Evolutionary conservation across 352 stramenopile genomes (phyloP).

Genomic region (Hyaloperonospora arabidopsidis): DNA sequence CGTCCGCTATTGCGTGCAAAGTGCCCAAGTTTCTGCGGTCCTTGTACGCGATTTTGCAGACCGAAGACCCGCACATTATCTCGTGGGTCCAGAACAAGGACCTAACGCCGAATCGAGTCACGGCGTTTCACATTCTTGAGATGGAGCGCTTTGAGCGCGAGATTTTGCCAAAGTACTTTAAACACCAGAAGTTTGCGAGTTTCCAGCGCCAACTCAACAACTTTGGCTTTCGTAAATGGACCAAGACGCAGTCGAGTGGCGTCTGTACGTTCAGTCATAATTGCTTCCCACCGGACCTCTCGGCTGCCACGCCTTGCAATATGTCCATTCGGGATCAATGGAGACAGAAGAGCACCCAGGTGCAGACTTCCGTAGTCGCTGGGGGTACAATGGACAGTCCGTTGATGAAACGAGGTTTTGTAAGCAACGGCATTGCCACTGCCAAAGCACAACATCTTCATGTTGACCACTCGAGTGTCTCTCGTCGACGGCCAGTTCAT

Average conservation of each 20-base stretch:
- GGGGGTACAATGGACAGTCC: constrained; percentile 1
- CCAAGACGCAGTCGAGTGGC: constrained; percentile 67
- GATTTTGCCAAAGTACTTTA: constrained; percentile 90
- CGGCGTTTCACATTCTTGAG: constrained; percentile 73
- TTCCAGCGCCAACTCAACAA: constrained; percentile 91
- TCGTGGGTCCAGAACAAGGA: constrained; percentile 65
- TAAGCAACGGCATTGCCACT: constrained; percentile 46
- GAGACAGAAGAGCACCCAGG: constrained; percentile 56
- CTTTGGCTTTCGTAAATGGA: constrained; percentile 88
- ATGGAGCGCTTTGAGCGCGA: constrained; percentile 77
- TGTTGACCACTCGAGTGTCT: not conserved
- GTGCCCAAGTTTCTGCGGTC: constrained; percentile 79
- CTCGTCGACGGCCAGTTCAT: constrained; percentile 12
- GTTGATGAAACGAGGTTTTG: constrained; percentile 22
- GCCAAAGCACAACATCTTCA: constrained; percentile 23
- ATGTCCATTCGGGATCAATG: constrained; percentile 61
- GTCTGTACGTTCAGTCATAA: constrained; percentile 83
- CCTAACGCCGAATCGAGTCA: constrained; percentile 45
- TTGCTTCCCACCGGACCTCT: constrained; percentile 61
- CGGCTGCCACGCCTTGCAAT: constrained; percentile 24
- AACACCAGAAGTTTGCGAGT: constrained; percentile 88
- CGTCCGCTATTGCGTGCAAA: constrained; percentile 32
- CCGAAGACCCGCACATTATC: constrained; percentile 61
- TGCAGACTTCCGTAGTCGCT: constrained; percentile 11
- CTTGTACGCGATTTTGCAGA: constrained; percentile 73